A percentile compares a stretch with the other conserved stretches of the same genome.
phyloP scores from a whole-genome alignment of 116 monocot species.

The Cymodocea nodosa region DNA sequence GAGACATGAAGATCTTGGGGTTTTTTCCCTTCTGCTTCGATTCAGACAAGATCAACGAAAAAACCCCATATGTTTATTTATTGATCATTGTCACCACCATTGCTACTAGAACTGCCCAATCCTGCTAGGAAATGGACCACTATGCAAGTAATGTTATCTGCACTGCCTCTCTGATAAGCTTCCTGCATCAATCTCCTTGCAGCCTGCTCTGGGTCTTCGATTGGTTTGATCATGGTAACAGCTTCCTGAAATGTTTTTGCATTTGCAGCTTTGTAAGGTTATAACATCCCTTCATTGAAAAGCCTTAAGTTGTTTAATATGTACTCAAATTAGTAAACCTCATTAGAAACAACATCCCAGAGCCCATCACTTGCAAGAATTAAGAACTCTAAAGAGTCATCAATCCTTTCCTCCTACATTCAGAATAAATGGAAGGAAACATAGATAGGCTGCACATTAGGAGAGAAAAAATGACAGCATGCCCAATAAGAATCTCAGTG shows the following conservation, averaged over 20 bases:
- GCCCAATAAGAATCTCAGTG: background rate
- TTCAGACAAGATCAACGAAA: background rate
- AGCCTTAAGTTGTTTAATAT: background rate
- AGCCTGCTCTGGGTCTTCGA: constrained; percentile 62
- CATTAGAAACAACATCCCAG: constrained; percentile 89
- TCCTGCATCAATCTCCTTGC: constrained; percentile 58
- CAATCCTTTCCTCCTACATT: constrained; percentile 63
- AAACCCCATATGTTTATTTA: background rate
- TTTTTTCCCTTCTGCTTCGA: background rate
- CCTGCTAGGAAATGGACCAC: constrained; percentile 61
- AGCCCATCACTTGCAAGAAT: constrained; percentile 91
- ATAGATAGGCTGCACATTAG: background rate
- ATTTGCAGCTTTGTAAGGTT: background rate
- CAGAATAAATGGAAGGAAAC: background rate
- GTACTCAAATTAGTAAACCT: constrained; percentile 20
- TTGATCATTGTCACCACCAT: background rate
- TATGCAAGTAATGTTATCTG: constrained; percentile 77
- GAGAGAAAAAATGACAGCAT: background rate
- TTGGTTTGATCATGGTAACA: constrained; percentile 67
- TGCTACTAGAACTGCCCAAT: background rate
- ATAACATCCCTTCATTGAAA: background rate
- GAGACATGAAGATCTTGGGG: too few relatives aligned
- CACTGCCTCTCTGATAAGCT: constrained; percentile 71
- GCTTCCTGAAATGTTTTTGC: constrained; percentile 40
- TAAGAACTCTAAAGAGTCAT: constrained; percentile 77